Base-by-base conservation (phyloP, 2,329 filamentous ascomycete species). In the Ophiostoma himal-ulmi region DNA sequence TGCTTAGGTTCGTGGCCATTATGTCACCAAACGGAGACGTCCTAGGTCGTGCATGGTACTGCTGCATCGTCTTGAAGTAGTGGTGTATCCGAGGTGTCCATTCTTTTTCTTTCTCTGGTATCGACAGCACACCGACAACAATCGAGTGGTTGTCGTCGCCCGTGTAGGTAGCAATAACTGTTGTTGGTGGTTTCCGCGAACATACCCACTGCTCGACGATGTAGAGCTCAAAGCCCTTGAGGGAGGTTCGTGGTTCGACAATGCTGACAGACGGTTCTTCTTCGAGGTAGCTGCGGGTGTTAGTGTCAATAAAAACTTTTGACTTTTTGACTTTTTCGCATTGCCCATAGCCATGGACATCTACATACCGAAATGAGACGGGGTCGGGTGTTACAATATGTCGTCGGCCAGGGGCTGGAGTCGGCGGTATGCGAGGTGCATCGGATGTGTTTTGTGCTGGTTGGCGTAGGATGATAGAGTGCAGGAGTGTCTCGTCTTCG, bases 171-270 rank as follows among this genome's bases (percentile, higher is more conserved):
- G 91, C 91, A 74, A 98, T 96, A 68, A 96, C 87, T 73, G 96
- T 91, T 20, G 94, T 97, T 0, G 94, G 94, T 73, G 96, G 93
- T 70, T 89, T 86, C 69, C 95, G 88, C 14, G 94, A 97, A 79
- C 94, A 97, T 6, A 93, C 93, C 95, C 95, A 99, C 83, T 99
- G 95, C 79, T 98, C 95, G 74, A 98, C 93, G 20, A 98, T 82
- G 79, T 98, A 98, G 73, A 94, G 84, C 79, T 98, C 94, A 80
- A 97, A 98, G 74, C 94, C 94, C 72, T 86, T 82, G 6, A 99
- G 84, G 68, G 86, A 82, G 68, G 85, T 84, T 70, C 88, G 87
- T 69, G 90, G 89, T 75, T 94, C 88, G 73, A 97, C 83, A 8
- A 97, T 88, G 3, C 83, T 84, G 4, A 93, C 93, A 5, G 86